Conservation (phyloP, 2,329 filamentous ascomycete species). For the Xylariaceae sp. region DNA sequence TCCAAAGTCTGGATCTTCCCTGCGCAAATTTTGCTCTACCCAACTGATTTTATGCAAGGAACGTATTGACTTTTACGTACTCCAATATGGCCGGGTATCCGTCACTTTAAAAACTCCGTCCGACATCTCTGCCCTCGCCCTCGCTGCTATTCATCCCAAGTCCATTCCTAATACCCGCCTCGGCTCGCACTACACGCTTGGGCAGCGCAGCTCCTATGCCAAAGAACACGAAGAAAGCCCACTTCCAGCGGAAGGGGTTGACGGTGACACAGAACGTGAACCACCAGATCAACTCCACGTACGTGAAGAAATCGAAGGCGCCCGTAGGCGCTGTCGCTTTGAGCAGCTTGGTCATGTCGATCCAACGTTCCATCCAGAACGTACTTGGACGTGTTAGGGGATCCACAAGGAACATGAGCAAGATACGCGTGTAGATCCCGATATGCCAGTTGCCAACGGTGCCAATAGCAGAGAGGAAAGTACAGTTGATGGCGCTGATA, state of each 20-base stretch:
- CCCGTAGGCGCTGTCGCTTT: constrained; percentile 67
- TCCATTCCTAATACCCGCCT: constrained; percentile 57
- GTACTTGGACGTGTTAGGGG: constrained; percentile 68
- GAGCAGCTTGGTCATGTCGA: constrained; percentile 72
- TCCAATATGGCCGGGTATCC: too few species aligned
- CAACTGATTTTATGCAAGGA: too few species aligned
- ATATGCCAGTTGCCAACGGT: constrained; percentile 86
- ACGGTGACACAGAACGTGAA: constrained; percentile 73
- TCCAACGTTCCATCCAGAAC: constrained; percentile 79
- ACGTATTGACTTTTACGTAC: too few species aligned
- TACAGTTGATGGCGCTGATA: constrained; percentile 76
- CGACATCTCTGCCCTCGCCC: constrained; percentile 25
- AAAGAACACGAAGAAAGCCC: constrained; percentile 78
- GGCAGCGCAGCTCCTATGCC: constrained; percentile 67
- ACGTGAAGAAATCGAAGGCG: constrained; percentile 88
- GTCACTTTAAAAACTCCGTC: constrained; percentile 27
- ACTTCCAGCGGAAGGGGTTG: constrained; percentile 89
- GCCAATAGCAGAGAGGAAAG: constrained; percentile 75
- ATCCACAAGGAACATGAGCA: constrained; percentile 82
- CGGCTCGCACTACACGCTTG: constrained; percentile 59
- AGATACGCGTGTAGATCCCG: constrained; percentile 79
- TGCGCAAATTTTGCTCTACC: too few species aligned
- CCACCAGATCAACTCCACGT: constrained; percentile 81
- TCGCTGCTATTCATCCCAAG: constrained; percentile 34
- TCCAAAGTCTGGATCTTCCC: too few species aligned